Conservation (phyloP, 1,139 yeast species). For the Kurtzmaniella natalensis region DNA sequence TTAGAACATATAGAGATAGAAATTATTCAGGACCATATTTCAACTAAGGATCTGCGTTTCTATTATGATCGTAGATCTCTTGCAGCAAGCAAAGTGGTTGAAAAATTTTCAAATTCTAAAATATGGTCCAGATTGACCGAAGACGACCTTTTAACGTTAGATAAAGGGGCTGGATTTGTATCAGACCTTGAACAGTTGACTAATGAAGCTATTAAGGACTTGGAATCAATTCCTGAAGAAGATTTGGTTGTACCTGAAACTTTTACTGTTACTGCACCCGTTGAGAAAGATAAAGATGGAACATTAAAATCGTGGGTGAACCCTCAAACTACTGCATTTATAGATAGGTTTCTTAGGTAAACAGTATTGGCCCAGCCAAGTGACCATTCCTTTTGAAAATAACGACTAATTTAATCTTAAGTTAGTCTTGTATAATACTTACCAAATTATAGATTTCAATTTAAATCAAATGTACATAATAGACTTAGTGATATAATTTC, state of each 20-base stretch:
- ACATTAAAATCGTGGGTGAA: conserved; percentile 32
- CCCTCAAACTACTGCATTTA: conserved; percentile 31
- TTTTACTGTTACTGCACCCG: conserved; percentile 30
- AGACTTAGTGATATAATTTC: no score
- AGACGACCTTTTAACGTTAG: conserved; percentile 9
- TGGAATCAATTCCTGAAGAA: conserved; percentile 12
- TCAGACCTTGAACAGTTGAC: conserved; percentile 20
- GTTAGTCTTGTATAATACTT: no score
- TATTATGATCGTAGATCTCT: conserved; percentile 45
- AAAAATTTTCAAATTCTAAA: conserved; percentile 16
- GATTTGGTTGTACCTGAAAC: conserved; percentile 17
- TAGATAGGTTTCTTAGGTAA: conserved; percentile 18
- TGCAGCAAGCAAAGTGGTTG: conserved; percentile 44
- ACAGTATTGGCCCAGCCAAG: no score
- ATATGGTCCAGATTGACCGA: conserved; percentile 11
- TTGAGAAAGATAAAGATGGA: conserved; percentile 9
- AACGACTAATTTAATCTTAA: no score
- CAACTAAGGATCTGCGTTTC: conserved; percentile 18
- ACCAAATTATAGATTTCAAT: no score
- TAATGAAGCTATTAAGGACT: conserved; percentile 15
- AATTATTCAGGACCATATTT: conserved; percentile 19
- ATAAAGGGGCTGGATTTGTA: conserved; percentile 8
- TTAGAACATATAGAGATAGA: conserved; percentile 40
- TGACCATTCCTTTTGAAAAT: no score
- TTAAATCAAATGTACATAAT: no score